phyloP scores from a whole-genome alignment of 2,329 filamentous ascomycete genomes.

The Aspergillus sp. region DNA sequence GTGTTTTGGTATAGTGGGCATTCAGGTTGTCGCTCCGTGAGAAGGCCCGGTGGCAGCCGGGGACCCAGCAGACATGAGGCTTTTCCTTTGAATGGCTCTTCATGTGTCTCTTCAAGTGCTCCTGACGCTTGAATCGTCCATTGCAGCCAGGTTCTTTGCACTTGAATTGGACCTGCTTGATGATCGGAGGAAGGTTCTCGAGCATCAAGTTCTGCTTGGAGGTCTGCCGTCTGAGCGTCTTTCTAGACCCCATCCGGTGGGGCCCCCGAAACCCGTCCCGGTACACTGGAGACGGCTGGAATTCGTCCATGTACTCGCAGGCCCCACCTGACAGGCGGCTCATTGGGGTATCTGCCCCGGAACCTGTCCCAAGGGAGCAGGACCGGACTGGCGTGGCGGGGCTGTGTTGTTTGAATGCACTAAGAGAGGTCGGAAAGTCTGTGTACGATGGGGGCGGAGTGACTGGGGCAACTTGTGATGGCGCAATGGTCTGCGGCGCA shows the following conservation, averaged over 20 bases:
- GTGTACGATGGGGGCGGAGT: slow-evolving; percentile 41
- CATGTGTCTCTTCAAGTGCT: slow-evolving; percentile 52
- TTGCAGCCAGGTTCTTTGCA: slow-evolving; percentile 46
- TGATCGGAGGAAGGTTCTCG: slow-evolving; percentile 39
- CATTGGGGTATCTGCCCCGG: slow-evolving; percentile 36
- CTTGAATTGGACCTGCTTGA: slow-evolving; percentile 43
- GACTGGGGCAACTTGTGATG: slow-evolving; percentile 35
- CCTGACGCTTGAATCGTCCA: slow-evolving; percentile 49
- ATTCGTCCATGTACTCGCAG: slow-evolving; percentile 38
- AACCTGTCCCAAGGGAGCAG: slow-evolving; percentile 34
- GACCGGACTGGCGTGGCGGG: slow-evolving; percentile 39
- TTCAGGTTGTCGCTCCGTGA: slow-evolving; percentile 48
- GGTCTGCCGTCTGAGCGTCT: slow-evolving; percentile 27
- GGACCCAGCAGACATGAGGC: slow-evolving; percentile 46
- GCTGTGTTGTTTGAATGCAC: slow-evolving; percentile 36
- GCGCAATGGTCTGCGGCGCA: slow-evolving; percentile 37
- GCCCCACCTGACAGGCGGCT: slow-evolving; percentile 35
- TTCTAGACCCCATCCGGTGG: slow-evolving; percentile 35
- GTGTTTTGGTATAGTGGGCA: slow-evolving; percentile 47
- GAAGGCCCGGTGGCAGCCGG: slow-evolving; percentile 43
- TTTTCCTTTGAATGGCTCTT: slow-evolving; percentile 49
- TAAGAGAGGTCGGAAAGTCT: slow-evolving; percentile 35
- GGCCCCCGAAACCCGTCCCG: slow-evolving; percentile 30
- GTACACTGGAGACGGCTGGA: slow-evolving; percentile 34
- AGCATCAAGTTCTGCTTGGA: slow-evolving; percentile 38